Conservation (phyloP, 495 filamentous ascomycete species). For the Cairneyella variabilis region DNA sequence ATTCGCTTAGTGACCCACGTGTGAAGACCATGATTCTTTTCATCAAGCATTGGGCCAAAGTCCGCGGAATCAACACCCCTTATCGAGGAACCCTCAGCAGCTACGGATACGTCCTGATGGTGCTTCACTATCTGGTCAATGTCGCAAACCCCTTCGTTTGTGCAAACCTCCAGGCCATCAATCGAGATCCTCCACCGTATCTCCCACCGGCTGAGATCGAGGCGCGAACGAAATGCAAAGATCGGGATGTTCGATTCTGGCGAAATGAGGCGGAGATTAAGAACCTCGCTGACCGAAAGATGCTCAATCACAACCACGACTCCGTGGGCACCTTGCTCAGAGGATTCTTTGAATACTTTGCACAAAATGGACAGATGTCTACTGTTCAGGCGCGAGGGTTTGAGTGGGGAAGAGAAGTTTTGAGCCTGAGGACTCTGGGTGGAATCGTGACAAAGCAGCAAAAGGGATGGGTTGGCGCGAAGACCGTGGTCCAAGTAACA, state of each 20-base stretch:
- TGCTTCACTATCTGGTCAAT: constrained; percentile 86
- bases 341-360: constrained; percentile 82
- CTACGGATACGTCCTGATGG: constrained; percentile 89
- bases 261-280: constrained; percentile 60
- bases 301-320: constrained; percentile 56
- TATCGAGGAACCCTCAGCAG: constrained; percentile 78
- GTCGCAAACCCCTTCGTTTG: constrained; percentile 71
- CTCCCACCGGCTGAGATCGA: constrained; percentile 35
- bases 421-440: constrained; percentile 66
- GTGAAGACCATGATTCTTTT: constrained; percentile 74
- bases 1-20: constrained; percentile 67
- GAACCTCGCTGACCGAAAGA: constrained; percentile 41
- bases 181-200: constrained; percentile 34
- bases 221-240: constrained; percentile 41
- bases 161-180: constrained; percentile 66
- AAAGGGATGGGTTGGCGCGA: constrained; percentile 76
- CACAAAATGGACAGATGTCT: constrained; percentile 43
- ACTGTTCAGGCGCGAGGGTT: constrained; percentile 48
- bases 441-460: constrained; percentile 64
- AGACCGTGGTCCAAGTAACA: constrained; percentile 39
- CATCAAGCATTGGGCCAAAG: constrained; percentile 81
- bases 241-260: constrained; percentile 63
- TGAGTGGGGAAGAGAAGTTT: constrained; percentile 63
- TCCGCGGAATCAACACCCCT: constrained; percentile 73
- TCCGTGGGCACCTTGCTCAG: constrained; percentile 61